Evolutionary conservation across 2,329 filamentous ascomycete species (phyloP).

Genomic region (Microsporum audouinii): DNA sequence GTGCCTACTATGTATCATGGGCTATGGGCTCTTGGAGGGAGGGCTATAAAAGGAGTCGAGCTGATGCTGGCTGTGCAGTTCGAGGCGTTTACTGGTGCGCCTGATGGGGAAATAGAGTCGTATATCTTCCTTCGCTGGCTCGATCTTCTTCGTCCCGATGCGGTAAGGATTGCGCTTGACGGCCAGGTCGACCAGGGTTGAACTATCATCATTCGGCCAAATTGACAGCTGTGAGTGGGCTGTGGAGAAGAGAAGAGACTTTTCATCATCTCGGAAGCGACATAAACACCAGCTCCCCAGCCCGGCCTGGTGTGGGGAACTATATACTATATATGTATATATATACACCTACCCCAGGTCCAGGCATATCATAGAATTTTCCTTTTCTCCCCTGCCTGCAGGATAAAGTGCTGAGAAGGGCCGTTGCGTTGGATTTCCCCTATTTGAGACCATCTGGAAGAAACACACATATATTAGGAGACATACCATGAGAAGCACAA

Average conservation of each 20-base stretch:
- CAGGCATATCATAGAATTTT: not conserved
- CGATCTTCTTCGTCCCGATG: not conserved
- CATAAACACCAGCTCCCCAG: not conserved
- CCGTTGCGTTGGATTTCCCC: not conserved
- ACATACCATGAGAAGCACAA: not conserved
- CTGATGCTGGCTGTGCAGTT: not conserved
- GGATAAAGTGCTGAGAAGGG: not conserved
- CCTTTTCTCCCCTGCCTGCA: not conserved
- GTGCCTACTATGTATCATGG: not conserved
- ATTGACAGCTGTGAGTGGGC: not conserved
- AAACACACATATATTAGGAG: not conserved
- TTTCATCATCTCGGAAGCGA: not conserved
- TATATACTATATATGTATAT: not conserved
- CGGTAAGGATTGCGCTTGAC: not conserved
- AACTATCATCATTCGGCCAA: conserved; percentile 1
- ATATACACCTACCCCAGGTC: not conserved
- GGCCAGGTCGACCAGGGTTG: not conserved
- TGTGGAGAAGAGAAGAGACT: not conserved
- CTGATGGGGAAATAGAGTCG: not conserved
- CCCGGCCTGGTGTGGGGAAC: not conserved
- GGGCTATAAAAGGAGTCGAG: not conserved
- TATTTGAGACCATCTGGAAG: not conserved
- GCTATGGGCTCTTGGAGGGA: not conserved
- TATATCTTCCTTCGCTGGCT: not conserved
- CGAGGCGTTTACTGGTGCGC: not conserved